phyloP scores from a whole-genome alignment of 1,284 basidiomycete species.

The Earliella scabrosa region DNA sequence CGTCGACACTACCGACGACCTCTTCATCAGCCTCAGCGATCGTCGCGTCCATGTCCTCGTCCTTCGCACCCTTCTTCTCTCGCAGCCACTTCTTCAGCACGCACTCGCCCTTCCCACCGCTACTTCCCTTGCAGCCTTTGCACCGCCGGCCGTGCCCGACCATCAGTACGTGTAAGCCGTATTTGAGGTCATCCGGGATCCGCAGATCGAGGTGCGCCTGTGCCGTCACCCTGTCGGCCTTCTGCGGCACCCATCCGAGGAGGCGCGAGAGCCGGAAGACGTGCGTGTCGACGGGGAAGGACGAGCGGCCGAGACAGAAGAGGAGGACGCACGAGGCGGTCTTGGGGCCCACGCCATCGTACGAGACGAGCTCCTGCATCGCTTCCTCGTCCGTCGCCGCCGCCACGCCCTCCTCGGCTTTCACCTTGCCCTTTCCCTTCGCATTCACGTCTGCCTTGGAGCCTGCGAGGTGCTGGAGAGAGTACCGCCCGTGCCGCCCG shows the following conservation, averaged over 20 bases:
- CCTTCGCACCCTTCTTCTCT: constrained; percentile 27
- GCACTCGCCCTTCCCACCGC: constrained; percentile 31
- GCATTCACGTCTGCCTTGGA: constrained; percentile 9
- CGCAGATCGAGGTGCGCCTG: constrained; percentile 73
- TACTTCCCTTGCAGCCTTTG: constrained; percentile 53
- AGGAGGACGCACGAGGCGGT: constrained; percentile 79
- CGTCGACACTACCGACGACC: background rate
- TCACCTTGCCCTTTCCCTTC: constrained; percentile 7
- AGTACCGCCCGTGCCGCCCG: constrained; percentile 57
- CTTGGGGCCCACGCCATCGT: constrained; percentile 78
- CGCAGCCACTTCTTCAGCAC: constrained; percentile 37
- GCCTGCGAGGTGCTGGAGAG: constrained; percentile 59
- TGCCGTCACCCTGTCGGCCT: constrained; percentile 64
- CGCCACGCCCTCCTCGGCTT: constrained; percentile 21
- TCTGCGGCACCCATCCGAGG: constrained; percentile 73
- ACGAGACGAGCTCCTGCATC: constrained; percentile 72
- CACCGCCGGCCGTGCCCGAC: constrained; percentile 65
- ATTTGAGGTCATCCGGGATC: constrained; percentile 69
- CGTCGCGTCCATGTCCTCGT: constrained; percentile 26
- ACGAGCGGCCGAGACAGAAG: constrained; percentile 75
- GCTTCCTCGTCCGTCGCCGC: constrained; percentile 60
- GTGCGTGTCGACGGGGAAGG: constrained; percentile 82
- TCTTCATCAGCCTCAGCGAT: constrained; percentile 13
- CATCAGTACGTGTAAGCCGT: constrained; percentile 74
- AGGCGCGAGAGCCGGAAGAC: constrained; percentile 69